phyloP scores from a whole-genome alignment of 2,329 filamentous ascomycete genomes.

The Fusarium buharicum region DNA sequence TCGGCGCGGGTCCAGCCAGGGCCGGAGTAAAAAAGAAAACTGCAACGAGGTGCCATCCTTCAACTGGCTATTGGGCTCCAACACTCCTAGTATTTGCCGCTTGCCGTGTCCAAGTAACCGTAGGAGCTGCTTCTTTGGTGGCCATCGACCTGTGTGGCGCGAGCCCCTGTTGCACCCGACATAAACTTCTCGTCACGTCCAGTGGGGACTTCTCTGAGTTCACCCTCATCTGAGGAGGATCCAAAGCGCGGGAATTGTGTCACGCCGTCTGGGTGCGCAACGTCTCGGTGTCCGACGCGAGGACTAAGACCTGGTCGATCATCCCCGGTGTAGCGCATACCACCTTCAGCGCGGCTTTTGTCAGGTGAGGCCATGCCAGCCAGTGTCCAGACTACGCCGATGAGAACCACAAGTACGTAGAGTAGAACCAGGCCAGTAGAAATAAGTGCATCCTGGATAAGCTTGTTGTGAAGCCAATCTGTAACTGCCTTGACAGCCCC shows the following conservation, averaged over 20 bases:
- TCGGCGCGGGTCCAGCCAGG: slow-evolving; percentile 43
- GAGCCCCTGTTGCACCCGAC: slow-evolving; percentile 40
- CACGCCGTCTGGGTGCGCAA: slow-evolving; percentile 29
- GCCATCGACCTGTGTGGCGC: slow-evolving; percentile 41
- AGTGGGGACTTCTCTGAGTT: slow-evolving; percentile 26
- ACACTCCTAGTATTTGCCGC: slow-evolving; percentile 41
- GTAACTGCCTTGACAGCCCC: slow-evolving; percentile 78
- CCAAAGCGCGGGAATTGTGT: slow-evolving; percentile 45
- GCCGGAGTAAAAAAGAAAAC: slow-evolving; percentile 40
- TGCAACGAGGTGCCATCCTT: slow-evolving; percentile 25
- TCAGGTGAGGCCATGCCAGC: slow-evolving; percentile 69
- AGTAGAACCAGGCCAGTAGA: slow-evolving; percentile 77
- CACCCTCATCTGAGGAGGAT: slow-evolving; percentile 41
- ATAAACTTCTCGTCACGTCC: slow-evolving; percentile 47
- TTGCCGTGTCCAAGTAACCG: slow-evolving; percentile 48
- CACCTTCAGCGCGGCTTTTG: slow-evolving; percentile 65
- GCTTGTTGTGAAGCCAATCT: slow-evolving; percentile 70
- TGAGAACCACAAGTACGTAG: slow-evolving; percentile 80
- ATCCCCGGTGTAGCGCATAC: slow-evolving; percentile 53
- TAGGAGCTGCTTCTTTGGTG: slow-evolving; percentile 52
- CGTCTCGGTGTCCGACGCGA: slow-evolving; percentile 37
- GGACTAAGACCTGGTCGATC: slow-evolving; percentile 46
- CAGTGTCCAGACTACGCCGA: slow-evolving; percentile 75
- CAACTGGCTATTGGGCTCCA: slow-evolving; percentile 31
- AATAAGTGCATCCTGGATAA: slow-evolving; percentile 83